Base-by-base conservation (phyloP, 2,329 filamentous ascomycete genomes). In the Colletotrichum acutatum region DNA sequence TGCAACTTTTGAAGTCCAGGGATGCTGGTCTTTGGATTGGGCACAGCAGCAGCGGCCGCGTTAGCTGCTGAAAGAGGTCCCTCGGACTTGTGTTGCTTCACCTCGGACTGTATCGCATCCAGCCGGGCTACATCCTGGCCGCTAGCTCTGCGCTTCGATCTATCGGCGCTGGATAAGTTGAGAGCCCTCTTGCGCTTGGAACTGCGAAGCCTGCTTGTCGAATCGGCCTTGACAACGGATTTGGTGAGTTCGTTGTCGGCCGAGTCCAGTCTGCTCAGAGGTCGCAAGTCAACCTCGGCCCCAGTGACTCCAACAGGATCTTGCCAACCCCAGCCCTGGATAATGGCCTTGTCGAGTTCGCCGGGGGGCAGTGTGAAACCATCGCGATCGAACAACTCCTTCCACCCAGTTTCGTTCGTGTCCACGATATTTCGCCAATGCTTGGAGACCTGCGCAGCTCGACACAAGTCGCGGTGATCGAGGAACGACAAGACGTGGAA, bases 251-350 rank as follows among this genome's bases (percentile, higher is more conserved):
- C 88, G 3, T 84, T 82, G 74, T 91, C 89, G 6, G 86, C 86
- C 5, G 86, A 87, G 5, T 86, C 87, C 65, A 90, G 81, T 63
- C 83, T 86, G 74, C 80, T 87, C 57, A 87, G 85, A 74, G 87
- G 82, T 81, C 94, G 94, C 61, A 98, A 83, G 79, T 99, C 95
- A 71, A 90, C 89, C 82, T 99, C 97, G 68, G 89, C 94, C 28
- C 93, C 94, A 66, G 94, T 90, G 4, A 88, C 82, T 0, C 93
- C 93, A 68, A 91, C 89, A 0, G 95, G 94, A 79, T 96, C 94
- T 80, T 99, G 97, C 95, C 97, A 99, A 16, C 95, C 97, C 97
- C 97, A 99, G 16, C 97, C 97, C 84, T 98, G 94, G 54, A 87
- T 86, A 68, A 98, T 95, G 34, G 97, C 95, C 77, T 92, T 92